Base-by-base conservation (phyloP, 1,284 basidiomycete genomes). In the Ceratobasidium sp. region DNA sequence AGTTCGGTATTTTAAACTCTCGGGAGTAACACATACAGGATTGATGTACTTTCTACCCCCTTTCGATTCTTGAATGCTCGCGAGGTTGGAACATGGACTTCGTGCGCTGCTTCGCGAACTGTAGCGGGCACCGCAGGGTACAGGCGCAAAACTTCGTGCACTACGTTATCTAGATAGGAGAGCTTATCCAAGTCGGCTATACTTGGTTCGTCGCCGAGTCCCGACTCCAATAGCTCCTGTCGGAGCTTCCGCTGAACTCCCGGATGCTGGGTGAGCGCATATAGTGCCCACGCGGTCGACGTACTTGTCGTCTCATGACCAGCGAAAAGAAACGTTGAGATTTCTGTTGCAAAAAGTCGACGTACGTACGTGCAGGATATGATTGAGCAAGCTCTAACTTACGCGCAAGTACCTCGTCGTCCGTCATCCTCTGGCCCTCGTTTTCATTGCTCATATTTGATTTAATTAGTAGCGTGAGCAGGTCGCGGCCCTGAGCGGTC, bases 241-340 rank as follows among this genome's bases (percentile, higher is more conserved):
- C 95, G 90, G 0, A 97, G 89, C 80, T 90, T 91, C 15, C 82
- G 84, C 83, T 97, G 95, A 0, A 91, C 85, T 0, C 87, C 86
- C 0, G 87, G 89, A 71, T 90, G 80, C 56, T 87, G 86, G 0
- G 90, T 84, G 2, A 97, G 89, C 0, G 90, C 88, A 83, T 88
- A 93, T 0, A 96, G 85, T 0, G 90, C 90, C 89, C 89, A 91
- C 1, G 88, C 86, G 0, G 88, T 83, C 0, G 87, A 86, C 0
- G 89, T 90, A 64, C 90, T 90, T 0, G 86, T 87, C 0, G 95
- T 96, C 83, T 96, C 94, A 83, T 95, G 93, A 0, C 95, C 95
- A 4, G 46, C 46, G 2, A 49, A 2, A 2, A 49, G 9, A 18
- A 49, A 49, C 10, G 46, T 49, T 7, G 46, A 49, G 7, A 49